These are phyloP conservation scores for Alternaria gansuensis DNA, from an alignment of 2,329 filamentous ascomycete species.

Conservation along the genomic window DNA sequence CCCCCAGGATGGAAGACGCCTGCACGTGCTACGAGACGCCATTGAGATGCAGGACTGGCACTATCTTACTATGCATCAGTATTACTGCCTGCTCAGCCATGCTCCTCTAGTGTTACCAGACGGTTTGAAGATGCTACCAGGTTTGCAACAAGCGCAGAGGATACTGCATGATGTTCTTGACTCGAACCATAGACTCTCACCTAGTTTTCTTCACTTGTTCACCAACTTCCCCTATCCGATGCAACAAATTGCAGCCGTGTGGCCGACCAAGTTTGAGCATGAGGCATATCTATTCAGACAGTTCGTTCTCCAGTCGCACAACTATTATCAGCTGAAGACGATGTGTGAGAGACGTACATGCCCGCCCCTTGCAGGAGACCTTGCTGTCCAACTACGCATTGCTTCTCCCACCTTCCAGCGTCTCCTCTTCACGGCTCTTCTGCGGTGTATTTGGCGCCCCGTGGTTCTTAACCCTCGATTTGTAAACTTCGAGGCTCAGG, in stretches of 20 bases:
- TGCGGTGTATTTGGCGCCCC: conserved; percentile 55
- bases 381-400: conserved; percentile 60
- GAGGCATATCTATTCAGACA: conserved; percentile 47
- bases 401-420: conserved; percentile 62
- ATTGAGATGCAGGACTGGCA: conserved; percentile 37
- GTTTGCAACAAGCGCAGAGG: conserved; percentile 41
- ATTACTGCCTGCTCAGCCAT: conserved; percentile 40
- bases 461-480: background rate
- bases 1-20: conserved; percentile 22
- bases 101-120: conserved; percentile 50
- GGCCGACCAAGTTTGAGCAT: conserved; percentile 38
- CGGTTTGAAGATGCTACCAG: conserved; percentile 50
- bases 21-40: conserved; percentile 50
- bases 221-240: conserved; percentile 58
- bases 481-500: conserved; percentile 19
- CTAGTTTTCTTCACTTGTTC: conserved; percentile 57
- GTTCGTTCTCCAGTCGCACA: conserved; percentile 55
- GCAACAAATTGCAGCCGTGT: conserved; percentile 36
- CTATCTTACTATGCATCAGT: conserved; percentile 46
- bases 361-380: conserved; percentile 67
- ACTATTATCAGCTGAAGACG: conserved; percentile 21
- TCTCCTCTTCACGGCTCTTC: conserved; percentile 63
- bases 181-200: conserved; percentile 56
- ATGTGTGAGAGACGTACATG: conserved; percentile 47
- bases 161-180: conserved; percentile 58